Evolutionary conservation across 257 asterid species (phyloP).

Genomic region (Craterostigma plantagineum): DNA sequence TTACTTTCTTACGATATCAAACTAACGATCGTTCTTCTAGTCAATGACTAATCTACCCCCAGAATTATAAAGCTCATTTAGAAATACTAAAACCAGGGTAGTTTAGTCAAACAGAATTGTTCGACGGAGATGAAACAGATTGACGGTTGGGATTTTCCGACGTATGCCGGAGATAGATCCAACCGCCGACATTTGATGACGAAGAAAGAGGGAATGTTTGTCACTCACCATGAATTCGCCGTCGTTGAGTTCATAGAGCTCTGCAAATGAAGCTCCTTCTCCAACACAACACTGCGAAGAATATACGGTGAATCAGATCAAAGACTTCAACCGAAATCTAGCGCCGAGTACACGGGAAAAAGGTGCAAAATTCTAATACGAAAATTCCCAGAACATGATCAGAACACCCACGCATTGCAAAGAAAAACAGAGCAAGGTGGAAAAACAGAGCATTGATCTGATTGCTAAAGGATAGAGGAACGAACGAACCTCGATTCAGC

Average conservation of each 20-base stretch:
- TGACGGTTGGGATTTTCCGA: too few relatives aligned
- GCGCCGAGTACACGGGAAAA: not conserved
- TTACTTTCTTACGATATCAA: too few relatives aligned
- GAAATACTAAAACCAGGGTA: too few relatives aligned
- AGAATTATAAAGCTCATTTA: too few relatives aligned
- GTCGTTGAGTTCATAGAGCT: slow-evolving; percentile 60
- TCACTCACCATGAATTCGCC: slow-evolving; percentile 53
- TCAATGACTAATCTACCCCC: too few relatives aligned
- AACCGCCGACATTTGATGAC: slow-evolving; percentile 17
- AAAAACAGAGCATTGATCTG: too few relatives aligned
- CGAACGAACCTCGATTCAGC: slow-evolving; percentile 22
- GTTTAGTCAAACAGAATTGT: too few relatives aligned
- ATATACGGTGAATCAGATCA: not conserved
- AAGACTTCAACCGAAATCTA: not conserved
- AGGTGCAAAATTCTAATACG: not conserved
- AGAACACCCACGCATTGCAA: not conserved
- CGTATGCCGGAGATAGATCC: slow-evolving; percentile 14
- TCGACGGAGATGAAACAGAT: too few relatives aligned
- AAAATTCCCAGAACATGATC: too few relatives aligned
- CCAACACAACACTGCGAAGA: slow-evolving; percentile 35
- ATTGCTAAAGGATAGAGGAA: too few relatives aligned
- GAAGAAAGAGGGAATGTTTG: slow-evolving; percentile 16
- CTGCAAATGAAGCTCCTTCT: slow-evolving; percentile 22
- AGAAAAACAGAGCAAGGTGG: too few relatives aligned
- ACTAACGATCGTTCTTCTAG: too few relatives aligned